Evolutionary conservation across 768 basidiomycete species (phyloP).

Genomic region (Kwoniella europaea): DNA sequence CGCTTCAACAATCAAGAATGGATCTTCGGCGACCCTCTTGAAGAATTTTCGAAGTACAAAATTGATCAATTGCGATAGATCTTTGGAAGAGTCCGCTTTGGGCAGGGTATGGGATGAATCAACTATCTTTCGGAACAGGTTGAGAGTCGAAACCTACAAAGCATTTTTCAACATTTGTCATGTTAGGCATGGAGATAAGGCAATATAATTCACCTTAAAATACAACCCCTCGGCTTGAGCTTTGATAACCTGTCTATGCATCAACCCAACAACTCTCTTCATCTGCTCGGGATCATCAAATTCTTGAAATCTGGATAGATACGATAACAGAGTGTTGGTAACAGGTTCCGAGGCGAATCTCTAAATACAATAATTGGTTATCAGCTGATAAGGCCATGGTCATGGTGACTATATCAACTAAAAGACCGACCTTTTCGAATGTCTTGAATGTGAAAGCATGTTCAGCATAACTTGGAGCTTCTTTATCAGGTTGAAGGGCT

Average conservation of each 20-base stretch:
- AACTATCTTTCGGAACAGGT: slow-evolving; percentile 84
- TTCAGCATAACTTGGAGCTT: slow-evolving; percentile 72
- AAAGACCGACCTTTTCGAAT: slow-evolving; percentile 88
- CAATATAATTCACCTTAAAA: slow-evolving; percentile 73
- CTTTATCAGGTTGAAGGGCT: slow-evolving; percentile 62
- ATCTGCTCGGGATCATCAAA: slow-evolving; percentile 77
- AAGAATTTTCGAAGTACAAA: slow-evolving; percentile 92
- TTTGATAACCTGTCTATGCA: slow-evolving; percentile 88
- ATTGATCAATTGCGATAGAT: slow-evolving; percentile 80
- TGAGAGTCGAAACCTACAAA: slow-evolving; percentile 79
- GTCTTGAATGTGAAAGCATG: slow-evolving; percentile 89
- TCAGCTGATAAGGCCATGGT: no score
- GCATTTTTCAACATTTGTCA: neutral
- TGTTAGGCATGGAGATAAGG: no score
- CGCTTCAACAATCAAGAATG: slow-evolving; percentile 88
- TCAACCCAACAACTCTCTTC: slow-evolving; percentile 83
- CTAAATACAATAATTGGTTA: no score
- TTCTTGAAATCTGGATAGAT: slow-evolving; percentile 81
- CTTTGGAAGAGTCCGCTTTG: slow-evolving; percentile 76
- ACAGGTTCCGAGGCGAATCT: slow-evolving; percentile 88
- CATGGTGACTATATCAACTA: no score
- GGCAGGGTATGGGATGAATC: slow-evolving; percentile 76
- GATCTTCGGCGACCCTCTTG: slow-evolving; percentile 81
- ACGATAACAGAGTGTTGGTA: slow-evolving; percentile 78
- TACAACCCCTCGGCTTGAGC: slow-evolving; percentile 93